Evolutionary conservation across 352 stramenopile genomes (phyloP).

Genomic region (Phytopythium delawarense): DNA sequence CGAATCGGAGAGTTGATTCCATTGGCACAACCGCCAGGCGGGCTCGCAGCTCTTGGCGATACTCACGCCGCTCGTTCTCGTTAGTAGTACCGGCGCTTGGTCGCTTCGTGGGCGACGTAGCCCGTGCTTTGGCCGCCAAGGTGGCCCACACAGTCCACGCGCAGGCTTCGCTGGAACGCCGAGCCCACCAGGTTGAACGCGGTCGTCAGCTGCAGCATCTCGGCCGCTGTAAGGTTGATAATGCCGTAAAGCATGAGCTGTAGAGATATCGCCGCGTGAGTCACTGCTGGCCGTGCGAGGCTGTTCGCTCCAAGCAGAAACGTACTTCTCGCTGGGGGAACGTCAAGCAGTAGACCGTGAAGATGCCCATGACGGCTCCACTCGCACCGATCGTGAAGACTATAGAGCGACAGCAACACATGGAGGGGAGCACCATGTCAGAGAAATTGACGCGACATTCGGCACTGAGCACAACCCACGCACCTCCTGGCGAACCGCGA

Average conservation of each 20-base stretch:
- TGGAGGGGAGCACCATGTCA: neutral
- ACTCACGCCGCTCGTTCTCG: too few relatives aligned
- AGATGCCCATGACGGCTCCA: slow-evolving; percentile 72
- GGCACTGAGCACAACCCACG: neutral
- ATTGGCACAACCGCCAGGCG: neutral
- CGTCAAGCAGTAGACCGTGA: slow-evolving; percentile 74
- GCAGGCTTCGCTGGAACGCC: slow-evolving; percentile 50
- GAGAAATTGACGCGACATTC: neutral
- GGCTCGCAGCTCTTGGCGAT: neutral
- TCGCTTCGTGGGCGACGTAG: slow-evolving; percentile 44
- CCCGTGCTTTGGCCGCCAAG: slow-evolving; percentile 61
- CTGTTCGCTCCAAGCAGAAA: neutral
- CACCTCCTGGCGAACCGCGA: slow-evolving; percentile 52
- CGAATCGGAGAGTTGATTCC: slow-evolving; percentile 3
- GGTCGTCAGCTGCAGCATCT: slow-evolving; percentile 67
- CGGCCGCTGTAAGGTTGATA: slow-evolving; percentile 48
- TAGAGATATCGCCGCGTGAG: slow-evolving; percentile 2
- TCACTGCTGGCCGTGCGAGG: neutral
- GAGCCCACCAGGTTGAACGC: slow-evolving; percentile 54
- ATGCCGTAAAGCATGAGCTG: slow-evolving; percentile 65
- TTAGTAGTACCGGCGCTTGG: slow-evolving; percentile 7
- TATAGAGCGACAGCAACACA: slow-evolving; percentile 13
- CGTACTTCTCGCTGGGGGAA: slow-evolving; percentile 59
- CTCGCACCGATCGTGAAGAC: slow-evolving; percentile 81
- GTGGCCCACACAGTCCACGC: slow-evolving; percentile 76